These are phyloP conservation scores for Aspergillus transmontanensis DNA, from an alignment of 2,329 filamentous ascomycete species.

Conservation along the genomic window DNA sequence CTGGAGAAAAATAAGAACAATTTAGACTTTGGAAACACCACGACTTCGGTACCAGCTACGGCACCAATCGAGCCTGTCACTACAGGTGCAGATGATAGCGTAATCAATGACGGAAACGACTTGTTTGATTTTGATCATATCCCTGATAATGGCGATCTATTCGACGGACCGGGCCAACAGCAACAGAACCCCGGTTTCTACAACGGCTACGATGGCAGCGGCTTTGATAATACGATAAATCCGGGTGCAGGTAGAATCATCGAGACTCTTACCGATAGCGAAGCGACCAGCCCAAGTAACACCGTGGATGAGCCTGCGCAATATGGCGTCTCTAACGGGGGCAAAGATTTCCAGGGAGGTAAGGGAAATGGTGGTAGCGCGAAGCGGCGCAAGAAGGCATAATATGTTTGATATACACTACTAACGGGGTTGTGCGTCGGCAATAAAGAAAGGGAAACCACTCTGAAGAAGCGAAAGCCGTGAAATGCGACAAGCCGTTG, in stretches of 20 bases:
- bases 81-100: slow-evolving; percentile 25
- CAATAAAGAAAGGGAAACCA: slow-evolving; percentile 4
- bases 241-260: slow-evolving; percentile 33
- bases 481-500: not conserved
- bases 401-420: slow-evolving; percentile 15
- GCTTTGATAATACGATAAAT: slow-evolving; percentile 23
- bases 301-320: slow-evolving; percentile 34
- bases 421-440: slow-evolving; percentile 11
- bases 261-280: slow-evolving; percentile 49
- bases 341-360: slow-evolving; percentile 21
- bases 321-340: slow-evolving; percentile 15
- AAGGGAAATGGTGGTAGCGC: slow-evolving; percentile 28
- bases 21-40: slow-evolving; percentile 26
- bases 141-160: slow-evolving; percentile 36
- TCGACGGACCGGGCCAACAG: slow-evolving; percentile 30
- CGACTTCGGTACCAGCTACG: slow-evolving; percentile 19
- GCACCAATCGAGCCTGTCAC: slow-evolving; percentile 19
- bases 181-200: slow-evolving; percentile 31
- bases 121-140: slow-evolving; percentile 47
- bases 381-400: slow-evolving; percentile 38
- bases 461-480: not conserved
- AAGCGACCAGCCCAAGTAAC: slow-evolving; percentile 44
- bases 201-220: slow-evolving; percentile 35
- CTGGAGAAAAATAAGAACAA: slow-evolving; percentile 32
- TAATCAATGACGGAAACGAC: slow-evolving; percentile 38